These are phyloP conservation scores for Acanthamoeba sp. DNA, from an alignment of 208 protist species.

Conservation along the genomic window DNA sequence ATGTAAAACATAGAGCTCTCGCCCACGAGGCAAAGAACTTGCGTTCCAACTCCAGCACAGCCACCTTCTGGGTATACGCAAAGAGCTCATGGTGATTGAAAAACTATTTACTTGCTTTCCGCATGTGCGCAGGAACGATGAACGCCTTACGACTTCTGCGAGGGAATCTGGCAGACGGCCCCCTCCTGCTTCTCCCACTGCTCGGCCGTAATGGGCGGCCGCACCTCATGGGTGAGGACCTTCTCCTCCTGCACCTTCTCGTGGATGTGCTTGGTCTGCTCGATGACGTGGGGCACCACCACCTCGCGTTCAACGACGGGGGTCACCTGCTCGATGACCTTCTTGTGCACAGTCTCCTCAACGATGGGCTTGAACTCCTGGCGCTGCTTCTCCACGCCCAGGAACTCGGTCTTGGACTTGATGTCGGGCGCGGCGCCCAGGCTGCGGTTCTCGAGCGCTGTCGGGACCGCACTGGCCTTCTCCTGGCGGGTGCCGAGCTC, in stretches of 20 bases:
- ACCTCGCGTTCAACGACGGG: conserved; percentile 21
- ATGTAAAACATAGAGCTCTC: too few species aligned
- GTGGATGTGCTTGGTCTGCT: conserved; percentile 69
- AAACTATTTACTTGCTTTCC: too few species aligned
- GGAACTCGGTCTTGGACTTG: conserved; percentile 42
- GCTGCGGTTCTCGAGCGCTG: conserved; percentile 4
- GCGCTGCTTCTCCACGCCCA: conserved; percentile 35
- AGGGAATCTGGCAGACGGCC: conserved; percentile 7
- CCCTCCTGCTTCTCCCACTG: conserved; percentile 50
- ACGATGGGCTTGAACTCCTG: conserved; percentile 8
- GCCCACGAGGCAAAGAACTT: too few species aligned
- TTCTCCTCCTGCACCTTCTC: conserved; percentile 27
- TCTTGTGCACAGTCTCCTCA: conserved; percentile 50
- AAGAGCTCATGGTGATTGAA: too few species aligned
- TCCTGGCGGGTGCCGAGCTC: conserved; percentile 44
- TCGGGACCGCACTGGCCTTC: conserved; percentile 24
- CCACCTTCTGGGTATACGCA: too few species aligned
- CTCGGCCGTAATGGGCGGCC: not conserved
- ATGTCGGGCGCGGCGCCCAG: not conserved
- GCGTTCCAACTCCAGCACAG: too few species aligned
- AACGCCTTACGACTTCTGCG: conserved; percentile 54
- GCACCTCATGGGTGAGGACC: conserved; percentile 40
- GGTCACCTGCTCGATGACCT: conserved; percentile 57
- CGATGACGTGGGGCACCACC: conserved; percentile 16
- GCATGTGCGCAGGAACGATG: too few species aligned